A percentile compares a stretch with the other conserved stretches of the same genome.
Conservation (phyloP, 2,329 filamentous ascomycete genomes). For the Fusarium liriodendri region DNA sequence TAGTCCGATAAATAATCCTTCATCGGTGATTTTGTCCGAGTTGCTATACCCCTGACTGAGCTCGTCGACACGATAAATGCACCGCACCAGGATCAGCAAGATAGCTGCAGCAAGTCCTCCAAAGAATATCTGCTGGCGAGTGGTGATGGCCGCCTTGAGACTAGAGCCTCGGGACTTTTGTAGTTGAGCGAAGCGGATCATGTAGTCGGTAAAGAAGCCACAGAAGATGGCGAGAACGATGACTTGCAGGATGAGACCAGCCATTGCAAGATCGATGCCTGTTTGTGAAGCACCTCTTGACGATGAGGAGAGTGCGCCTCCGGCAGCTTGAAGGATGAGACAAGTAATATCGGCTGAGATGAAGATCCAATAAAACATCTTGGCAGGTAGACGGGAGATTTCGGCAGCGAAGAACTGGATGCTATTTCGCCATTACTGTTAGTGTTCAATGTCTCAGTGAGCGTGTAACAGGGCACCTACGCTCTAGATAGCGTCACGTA, state of each 20-base stretch:
- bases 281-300: neutral
- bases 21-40: neutral
- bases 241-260: neutral
- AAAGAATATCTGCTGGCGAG: neutral
- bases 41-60: neutral
- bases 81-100: neutral
- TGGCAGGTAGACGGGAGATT: neutral
- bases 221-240: neutral
- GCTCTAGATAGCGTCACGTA: neutral
- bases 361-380: neutral
- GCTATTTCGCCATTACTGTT: neutral
- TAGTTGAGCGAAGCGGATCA: neutral
- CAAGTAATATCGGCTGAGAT: neutral
- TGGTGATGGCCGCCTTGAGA: neutral
- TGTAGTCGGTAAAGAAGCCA: neutral
- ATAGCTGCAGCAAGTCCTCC: neutral
- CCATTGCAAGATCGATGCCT: neutral
- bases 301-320: neutral
- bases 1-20: neutral
- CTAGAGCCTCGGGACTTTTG: neutral
- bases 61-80: neutral
- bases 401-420: neutral
- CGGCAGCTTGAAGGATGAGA: neutral
- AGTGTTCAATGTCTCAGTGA: neutral
- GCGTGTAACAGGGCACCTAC: neutral